Percentiles rank a stretch among this genome's conserved stretches.
These are phyloP conservation scores for Ziziphus jujuba DNA, from an alignment of 306 rosid species.

Conservation along the genomic window DNA sequence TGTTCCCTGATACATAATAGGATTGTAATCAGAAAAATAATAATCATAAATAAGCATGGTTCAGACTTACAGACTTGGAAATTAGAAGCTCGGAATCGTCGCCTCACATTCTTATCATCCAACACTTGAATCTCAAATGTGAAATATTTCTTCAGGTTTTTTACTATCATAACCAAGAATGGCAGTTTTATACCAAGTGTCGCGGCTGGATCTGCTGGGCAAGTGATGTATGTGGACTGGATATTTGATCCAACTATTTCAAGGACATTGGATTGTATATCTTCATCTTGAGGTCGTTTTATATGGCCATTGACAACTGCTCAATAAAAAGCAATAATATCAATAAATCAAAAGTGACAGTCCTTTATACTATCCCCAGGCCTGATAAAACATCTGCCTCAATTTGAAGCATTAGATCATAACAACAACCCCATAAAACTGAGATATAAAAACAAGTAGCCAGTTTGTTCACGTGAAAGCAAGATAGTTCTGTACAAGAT, in stretches of 20 bases:
- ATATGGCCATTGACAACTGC: constrained; percentile 84
- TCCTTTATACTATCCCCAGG: no score
- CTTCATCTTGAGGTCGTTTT: constrained; percentile 96
- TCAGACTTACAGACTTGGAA: constrained; percentile 98
- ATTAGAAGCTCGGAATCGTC: constrained; percentile 94
- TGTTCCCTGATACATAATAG: neutral
- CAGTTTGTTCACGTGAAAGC: neutral
- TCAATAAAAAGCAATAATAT: constrained; percentile 20
- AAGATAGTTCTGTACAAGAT: neutral
- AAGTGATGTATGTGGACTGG: constrained; percentile 87
- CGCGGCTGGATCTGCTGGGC: constrained; percentile 97
- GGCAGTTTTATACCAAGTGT: constrained; percentile 94
- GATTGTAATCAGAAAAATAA: constrained; percentile 12
- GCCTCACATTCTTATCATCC: constrained; percentile 91
- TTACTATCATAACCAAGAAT: constrained; percentile 84
- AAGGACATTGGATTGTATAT: constrained; percentile 89
- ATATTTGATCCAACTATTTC: constrained; percentile 90
- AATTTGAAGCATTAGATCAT: no score
- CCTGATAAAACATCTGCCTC: neutral
- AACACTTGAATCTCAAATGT: constrained; percentile 94
- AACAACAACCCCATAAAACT: no score
- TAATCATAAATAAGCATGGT: constrained; percentile 45
- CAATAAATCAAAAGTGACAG: no score
- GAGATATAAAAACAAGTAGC: no score
- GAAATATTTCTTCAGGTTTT: constrained; percentile 90